phyloP scores from a whole-genome alignment of 1,284 basidiomycete species.

The Heterobasidion annosum region DNA sequence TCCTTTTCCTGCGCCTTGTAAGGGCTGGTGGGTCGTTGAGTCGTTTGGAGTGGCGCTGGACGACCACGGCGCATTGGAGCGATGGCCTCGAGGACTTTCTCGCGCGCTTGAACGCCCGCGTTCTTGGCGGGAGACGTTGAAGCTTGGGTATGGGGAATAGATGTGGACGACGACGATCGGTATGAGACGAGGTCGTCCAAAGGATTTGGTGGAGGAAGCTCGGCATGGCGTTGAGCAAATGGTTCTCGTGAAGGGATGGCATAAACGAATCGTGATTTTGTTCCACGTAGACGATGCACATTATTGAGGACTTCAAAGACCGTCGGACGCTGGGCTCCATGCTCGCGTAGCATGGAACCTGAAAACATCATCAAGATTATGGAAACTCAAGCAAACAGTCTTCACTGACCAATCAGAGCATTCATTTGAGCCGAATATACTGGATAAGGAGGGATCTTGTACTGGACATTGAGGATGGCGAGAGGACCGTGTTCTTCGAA shows the following conservation, averaged over 20 bases:
- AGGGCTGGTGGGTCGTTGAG: conserved; percentile 29
- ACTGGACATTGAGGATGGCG: conserved; percentile 95
- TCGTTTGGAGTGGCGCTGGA: conserved; percentile 26
- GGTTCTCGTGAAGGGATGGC: conserved; percentile 39
- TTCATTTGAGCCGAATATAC: conserved; percentile 87
- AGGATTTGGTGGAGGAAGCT: conserved; percentile 20
- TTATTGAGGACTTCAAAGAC: conserved; percentile 74
- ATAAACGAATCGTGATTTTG: conserved; percentile 73
- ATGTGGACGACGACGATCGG: conserved; percentile 17
- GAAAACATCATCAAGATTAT: conserved; percentile 6
- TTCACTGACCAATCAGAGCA: conserved; percentile 69
- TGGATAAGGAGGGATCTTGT: conserved; percentile 89
- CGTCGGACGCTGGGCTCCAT: conserved; percentile 72
- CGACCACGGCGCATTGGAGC: conserved; percentile 72
- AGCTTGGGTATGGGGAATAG: conserved; percentile 7
- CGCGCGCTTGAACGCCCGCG: conserved; percentile 56
- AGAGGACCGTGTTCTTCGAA: conserved; percentile 96
- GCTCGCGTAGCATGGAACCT: conserved; percentile 87
- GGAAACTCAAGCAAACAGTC: conserved; percentile 8
- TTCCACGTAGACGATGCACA: conserved; percentile 78
- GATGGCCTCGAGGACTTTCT: conserved; percentile 67
- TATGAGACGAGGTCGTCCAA: conserved; percentile 34
- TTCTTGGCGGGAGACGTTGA: conserved; percentile 22
- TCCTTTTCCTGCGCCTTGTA: conserved; percentile 24
- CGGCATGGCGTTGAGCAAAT: conserved; percentile 21